Conservation (phyloP, 2,329 filamentous ascomycete species). For the Xylaria sp. region DNA sequence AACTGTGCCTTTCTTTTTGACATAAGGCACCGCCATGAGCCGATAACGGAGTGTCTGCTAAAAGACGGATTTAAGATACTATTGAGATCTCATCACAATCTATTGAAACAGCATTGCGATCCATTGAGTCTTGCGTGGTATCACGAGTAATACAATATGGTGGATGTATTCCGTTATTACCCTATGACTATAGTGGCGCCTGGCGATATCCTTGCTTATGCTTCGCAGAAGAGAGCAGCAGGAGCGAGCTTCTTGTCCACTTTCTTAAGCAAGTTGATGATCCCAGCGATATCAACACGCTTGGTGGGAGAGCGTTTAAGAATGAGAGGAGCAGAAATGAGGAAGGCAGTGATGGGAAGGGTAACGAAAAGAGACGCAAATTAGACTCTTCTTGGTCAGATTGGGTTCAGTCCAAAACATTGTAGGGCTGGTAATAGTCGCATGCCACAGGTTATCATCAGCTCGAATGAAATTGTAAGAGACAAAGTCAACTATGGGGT, state of each 20-base stretch:
- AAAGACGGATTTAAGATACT: neutral
- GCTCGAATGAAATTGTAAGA: neutral
- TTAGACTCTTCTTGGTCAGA: too few relatives aligned
- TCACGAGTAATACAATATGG: neutral
- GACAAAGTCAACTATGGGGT: neutral
- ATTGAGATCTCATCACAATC: neutral
- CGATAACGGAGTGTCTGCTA: neutral
- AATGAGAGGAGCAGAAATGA: neutral
- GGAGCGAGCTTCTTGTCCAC: neutral
- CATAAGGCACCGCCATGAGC: neutral
- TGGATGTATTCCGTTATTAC: neutral
- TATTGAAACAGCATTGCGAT: neutral
- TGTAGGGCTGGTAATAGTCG: too few relatives aligned
- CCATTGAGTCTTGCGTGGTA: neutral
- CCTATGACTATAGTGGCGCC: neutral
- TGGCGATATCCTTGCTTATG: neutral
- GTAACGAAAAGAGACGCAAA: too few relatives aligned
- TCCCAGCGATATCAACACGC: too few relatives aligned
- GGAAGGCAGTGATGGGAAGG: neutral
- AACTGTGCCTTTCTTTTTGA: neutral
- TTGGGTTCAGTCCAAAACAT: too few relatives aligned
- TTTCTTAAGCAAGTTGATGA: slow-evolving; percentile 14
- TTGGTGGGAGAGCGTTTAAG: slow-evolving; percentile 7
- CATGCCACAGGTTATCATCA: too few relatives aligned
- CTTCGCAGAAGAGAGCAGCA: slow-evolving; percentile 7